phyloP scores from a whole-genome alignment of 352 stramenopile species.

The Phytophthora foliorum region DNA sequence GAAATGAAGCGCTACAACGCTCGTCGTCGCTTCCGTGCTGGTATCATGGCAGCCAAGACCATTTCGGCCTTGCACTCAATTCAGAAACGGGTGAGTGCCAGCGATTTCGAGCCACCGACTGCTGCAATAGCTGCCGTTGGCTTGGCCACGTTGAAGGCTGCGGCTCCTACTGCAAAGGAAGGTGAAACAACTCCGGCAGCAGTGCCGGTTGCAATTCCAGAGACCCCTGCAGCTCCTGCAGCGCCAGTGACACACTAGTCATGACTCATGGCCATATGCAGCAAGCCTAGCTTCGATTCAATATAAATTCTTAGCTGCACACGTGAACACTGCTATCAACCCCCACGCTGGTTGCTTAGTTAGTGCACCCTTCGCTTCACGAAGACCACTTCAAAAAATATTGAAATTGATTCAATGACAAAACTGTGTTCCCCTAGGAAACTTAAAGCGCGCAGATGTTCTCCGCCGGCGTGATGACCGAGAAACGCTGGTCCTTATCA shows the following conservation, averaged over 20 bases:
- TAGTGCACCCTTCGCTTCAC: neutral
- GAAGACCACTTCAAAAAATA: slow-evolving; percentile 29
- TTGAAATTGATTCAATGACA: slow-evolving; percentile 32
- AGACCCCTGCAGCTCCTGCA: slow-evolving; percentile 2
- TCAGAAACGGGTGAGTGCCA: slow-evolving; percentile 59
- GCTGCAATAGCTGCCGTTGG: slow-evolving; percentile 23
- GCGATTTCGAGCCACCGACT: slow-evolving; percentile 43
- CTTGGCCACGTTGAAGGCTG: slow-evolving; percentile 15
- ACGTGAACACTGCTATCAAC: no score
- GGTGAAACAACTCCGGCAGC: slow-evolving; percentile 2
- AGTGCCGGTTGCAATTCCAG: neutral
- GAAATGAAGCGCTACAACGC: slow-evolving; percentile 93
- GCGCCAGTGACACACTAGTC: slow-evolving; percentile 27
- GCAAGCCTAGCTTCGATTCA: slow-evolving; percentile 6
- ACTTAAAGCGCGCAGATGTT: slow-evolving; percentile 65
- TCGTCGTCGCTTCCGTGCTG: slow-evolving; percentile 76
- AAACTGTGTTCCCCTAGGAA: slow-evolving; percentile 12
- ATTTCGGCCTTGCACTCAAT: slow-evolving; percentile 57
- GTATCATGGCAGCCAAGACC: slow-evolving; percentile 86
- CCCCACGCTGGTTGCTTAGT: no score
- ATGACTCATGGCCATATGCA: neutral
- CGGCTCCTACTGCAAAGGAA: slow-evolving; percentile 8
- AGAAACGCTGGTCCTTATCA: slow-evolving; percentile 60
- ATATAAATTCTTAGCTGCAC: slow-evolving; percentile 14
- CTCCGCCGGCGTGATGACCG: slow-evolving; percentile 59